Evolutionary conservation across 768 basidiomycete species (phyloP), one percentile per base, ranked within the genome.

Genomic region (Multifurca ochricompacta): DNA sequence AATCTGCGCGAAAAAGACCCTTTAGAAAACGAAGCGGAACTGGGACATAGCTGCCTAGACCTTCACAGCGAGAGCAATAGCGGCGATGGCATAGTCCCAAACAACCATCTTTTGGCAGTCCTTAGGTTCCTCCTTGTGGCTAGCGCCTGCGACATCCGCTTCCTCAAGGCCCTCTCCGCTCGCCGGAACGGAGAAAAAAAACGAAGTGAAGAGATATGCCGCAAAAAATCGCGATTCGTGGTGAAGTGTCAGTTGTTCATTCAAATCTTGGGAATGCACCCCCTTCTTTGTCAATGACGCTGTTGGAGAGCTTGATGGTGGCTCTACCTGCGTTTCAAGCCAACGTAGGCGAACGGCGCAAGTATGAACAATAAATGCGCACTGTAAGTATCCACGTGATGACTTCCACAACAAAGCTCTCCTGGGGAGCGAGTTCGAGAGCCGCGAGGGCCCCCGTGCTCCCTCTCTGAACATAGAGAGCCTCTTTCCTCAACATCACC

Each of bases 21-120:
- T 41, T 19, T 7, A 45, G 32, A 1, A 23, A 3, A 19, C 31
- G 43, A 39, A 25, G 21, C 5, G 7, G 18, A 27, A 18, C 32
- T 31, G 11, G 18, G 21, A 43, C 37, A 14, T 9, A 18, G 28
- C 18, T 31, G 46, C 14, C 14, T 41, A 31, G 30, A 61, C 60
- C 58, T 61, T 61, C 25, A 61, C 60, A 31, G 51, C 56, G 35
- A 61, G 41, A 14, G 58, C 42, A 19, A 61, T 35, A 4, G 60
- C 53, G 16, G 60, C 58, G 27, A 61, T 47, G 6, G 60, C 60
- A 27, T 56, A 56, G 13, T 61, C 60, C 58, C 51, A 56, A 31
- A 59, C 34, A 6, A 53, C 14, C 30, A 40, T 9, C 14, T 32
- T 31, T 45, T 40, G 16, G 13, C 39, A 16, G 4, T 48, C 48